Conservation (phyloP, 139 green algal species). For the Chlamydomonas sp. region DNA sequence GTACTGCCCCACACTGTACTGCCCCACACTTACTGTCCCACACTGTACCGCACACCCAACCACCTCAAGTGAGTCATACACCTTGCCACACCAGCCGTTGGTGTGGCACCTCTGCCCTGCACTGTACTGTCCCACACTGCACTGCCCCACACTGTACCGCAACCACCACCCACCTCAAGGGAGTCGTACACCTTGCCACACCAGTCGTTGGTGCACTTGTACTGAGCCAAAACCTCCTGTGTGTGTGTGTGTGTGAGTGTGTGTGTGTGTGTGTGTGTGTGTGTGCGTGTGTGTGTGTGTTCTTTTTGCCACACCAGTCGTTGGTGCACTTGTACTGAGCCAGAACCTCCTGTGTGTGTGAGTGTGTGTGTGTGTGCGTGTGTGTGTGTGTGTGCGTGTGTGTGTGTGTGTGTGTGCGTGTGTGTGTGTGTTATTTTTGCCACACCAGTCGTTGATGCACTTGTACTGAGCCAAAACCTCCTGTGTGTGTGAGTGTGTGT, state of each 20-base stretch:
- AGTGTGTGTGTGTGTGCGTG: not conserved
- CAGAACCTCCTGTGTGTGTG: conserved; percentile 3
- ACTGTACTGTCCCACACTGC: too few relatives aligned
- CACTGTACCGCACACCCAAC: not conserved
- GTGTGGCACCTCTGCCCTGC: too few relatives aligned
- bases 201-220: conserved; percentile 22
- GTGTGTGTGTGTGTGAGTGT: not conserved
- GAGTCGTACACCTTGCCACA: not conserved
- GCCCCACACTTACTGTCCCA: too few relatives aligned
- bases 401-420: not conserved
- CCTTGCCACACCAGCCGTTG: conserved; percentile 12
- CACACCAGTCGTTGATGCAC: conserved; percentile 9
- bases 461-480: conserved; percentile 19
- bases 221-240: conserved; percentile 16
- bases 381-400: not conserved
- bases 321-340: conserved; percentile 19
- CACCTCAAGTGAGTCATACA: not conserved
- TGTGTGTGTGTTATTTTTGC: not conserved
- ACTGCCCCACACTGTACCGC: too few relatives aligned
- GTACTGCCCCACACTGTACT: too few relatives aligned
- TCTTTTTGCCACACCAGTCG: conserved; percentile 5
- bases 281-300: conserved; percentile 10
- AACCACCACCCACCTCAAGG: not conserved
- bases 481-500: not conserved
- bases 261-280: not conserved